Conservation (phyloP, 306 rosid species). For the Citrullus colocynthis region DNA sequence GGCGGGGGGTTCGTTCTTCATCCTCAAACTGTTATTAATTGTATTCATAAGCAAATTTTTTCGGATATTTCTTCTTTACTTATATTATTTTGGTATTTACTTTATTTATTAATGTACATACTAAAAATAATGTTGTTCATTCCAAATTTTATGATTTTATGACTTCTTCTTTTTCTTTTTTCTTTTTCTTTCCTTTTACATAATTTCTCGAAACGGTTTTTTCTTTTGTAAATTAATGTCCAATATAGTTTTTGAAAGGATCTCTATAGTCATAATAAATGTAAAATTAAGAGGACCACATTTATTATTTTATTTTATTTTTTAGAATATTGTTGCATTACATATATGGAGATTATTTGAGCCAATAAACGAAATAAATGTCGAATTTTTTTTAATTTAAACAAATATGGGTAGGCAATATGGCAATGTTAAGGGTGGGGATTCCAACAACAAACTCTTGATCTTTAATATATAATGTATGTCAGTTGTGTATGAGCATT, state of each 20-base stretch:
- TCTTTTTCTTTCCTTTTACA: neutral
- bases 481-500: too few relatives aligned
- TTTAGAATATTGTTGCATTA: neutral
- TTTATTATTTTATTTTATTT: neutral
- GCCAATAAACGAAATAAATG: neutral
- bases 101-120: neutral
- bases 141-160: too few relatives aligned
- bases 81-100: neutral
- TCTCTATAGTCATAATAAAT: neutral
- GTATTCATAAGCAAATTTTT: neutral
- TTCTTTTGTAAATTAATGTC: neutral
- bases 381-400: too few relatives aligned
- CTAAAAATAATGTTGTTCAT: neutral
- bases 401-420: too few relatives aligned
- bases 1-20: conserved; percentile 7
- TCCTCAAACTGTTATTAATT: conserved; percentile 6
- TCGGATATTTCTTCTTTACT: neutral
- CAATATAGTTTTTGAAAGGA: neutral
- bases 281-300: neutral
- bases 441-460: too few relatives aligned
- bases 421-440: too few relatives aligned
- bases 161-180: too few relatives aligned
- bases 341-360: neutral
- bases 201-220: neutral
- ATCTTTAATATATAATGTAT: too few relatives aligned